Evolutionary conservation across 768 basidiomycete genomes (phyloP).

Genomic region (Psilocybe cyanescens): DNA sequence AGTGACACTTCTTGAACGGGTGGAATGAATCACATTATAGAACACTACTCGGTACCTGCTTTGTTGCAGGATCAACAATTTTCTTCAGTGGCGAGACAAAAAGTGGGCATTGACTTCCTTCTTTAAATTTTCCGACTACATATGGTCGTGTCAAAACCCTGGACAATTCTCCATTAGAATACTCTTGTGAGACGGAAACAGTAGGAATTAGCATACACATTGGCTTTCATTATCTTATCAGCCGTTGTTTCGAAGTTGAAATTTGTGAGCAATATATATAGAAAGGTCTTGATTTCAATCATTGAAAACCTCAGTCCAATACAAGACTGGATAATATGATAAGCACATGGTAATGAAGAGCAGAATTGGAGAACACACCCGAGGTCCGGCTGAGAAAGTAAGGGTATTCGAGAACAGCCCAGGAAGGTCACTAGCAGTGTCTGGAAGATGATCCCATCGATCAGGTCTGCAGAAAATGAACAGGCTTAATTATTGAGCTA

Average conservation of each 20-base stretch:
- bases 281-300: slow-evolving; percentile 81
- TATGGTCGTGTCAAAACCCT: slow-evolving; percentile 74
- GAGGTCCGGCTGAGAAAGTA: slow-evolving; percentile 81
- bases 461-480: slow-evolving; percentile 60
- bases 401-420: slow-evolving; percentile 74
- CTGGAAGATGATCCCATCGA: slow-evolving; percentile 79
- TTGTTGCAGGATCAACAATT: not conserved
- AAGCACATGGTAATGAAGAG: not conserved
- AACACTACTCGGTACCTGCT: slow-evolving; percentile 1
- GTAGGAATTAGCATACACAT: slow-evolving; percentile 52
- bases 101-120: slow-evolving; percentile 68
- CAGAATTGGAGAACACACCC: slow-evolving; percentile 50
- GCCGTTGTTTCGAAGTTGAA: slow-evolving; percentile 63
- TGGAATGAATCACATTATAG: not conserved
- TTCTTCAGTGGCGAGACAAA: slow-evolving; percentile 42
- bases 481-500: not conserved
- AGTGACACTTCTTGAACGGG: slow-evolving; percentile 38
- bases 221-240: slow-evolving; percentile 58
- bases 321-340: slow-evolving; percentile 53
- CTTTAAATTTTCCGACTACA: slow-evolving; percentile 50
- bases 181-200: not conserved
- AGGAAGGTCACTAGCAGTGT: slow-evolving; percentile 65
- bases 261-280: slow-evolving; percentile 69
- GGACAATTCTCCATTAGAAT: not conserved
- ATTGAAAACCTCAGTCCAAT: slow-evolving; percentile 83